Evolutionary conservation across 1,139 yeast genomes (phyloP), one percentile per base, ranked within the genome.

Genomic region (Taiozyma onychis): DNA sequence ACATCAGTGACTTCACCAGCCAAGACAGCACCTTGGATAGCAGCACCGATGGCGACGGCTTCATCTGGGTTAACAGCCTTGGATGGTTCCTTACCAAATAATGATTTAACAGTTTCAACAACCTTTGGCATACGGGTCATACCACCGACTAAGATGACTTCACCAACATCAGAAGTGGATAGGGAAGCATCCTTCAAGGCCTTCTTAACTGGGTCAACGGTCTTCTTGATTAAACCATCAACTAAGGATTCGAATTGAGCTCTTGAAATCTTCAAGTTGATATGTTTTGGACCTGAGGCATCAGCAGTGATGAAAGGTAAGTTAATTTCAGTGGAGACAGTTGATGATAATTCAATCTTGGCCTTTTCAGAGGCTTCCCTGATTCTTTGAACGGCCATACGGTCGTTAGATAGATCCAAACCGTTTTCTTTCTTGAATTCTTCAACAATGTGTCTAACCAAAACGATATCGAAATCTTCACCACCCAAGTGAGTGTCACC

Each of bases 81-180:
- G 61, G 96, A 88, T 68, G 99, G 97, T 69, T 93, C 97, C 74
- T 83, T 88, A 71, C 95, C 95, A 74, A 93, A 93, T 65, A 93
- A 78, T 59, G 80, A 73, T 78, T 90, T 91, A 71, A 93, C 99
- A 65, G 98, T 91, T 71, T 90, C 97, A 59, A 89, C 79, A 69
- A 93, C 98, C 85, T 93, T 95, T 75, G 99, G 99, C 99, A 93
- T 93, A 81, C 99, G 89, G 57, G 98, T 87, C 99, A 91, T 93
- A 85, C 99, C 99, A 82, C 99, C 99, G 63, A 93, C 99, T 62
- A 93, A 81, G 69, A 93, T 86, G 64, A 93, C 98, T 76, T 93
- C 99, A 64, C 95, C 85, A 66, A 93, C 78, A 65, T 88, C 95
- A 56, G 95, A 85, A 52, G 96, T 81, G 59, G 85, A 65, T 70